Conservation (phyloP, 441 rosid species). For the Corymbia citriodora region DNA sequence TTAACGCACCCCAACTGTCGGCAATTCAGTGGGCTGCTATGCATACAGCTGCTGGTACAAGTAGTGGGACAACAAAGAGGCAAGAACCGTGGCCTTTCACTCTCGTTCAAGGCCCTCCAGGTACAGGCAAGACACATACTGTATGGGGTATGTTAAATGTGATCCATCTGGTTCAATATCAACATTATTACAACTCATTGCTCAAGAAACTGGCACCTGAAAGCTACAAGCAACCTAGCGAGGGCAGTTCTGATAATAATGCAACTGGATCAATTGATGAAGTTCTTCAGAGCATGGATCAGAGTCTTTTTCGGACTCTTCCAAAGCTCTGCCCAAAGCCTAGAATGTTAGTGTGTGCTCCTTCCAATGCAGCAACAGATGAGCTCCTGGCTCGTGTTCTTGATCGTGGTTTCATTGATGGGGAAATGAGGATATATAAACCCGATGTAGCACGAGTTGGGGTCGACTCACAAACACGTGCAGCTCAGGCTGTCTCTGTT, state of each 20-base stretch:
- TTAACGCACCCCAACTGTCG: constrained; percentile 89
- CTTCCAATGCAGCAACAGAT: constrained; percentile 99
- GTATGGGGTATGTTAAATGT: constrained; percentile 99
- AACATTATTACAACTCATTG: constrained; percentile 93
- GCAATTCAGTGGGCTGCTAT: constrained; percentile 99
- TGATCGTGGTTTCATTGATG: constrained; percentile 97
- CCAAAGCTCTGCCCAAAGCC: constrained; percentile 97
- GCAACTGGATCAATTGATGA: constrained; percentile 91
- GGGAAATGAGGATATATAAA: constrained; percentile 96
- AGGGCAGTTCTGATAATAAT: constrained; percentile 59
- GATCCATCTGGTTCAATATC: constrained; percentile 97
- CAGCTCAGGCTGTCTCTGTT: constrained; percentile 99
- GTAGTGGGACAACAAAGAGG: constrained; percentile 72
- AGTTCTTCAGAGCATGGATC: constrained; percentile 98
- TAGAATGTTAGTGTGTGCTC: constrained; percentile 98
- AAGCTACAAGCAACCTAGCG: constrained; percentile 83
- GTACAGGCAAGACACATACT: constrained; percentile 99
- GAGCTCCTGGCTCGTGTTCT: constrained; percentile 98
- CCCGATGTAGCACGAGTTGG: constrained; percentile 99
- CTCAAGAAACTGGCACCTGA: constrained; percentile 97
- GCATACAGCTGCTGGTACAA: constrained; percentile 99
- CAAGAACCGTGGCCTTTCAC: constrained; percentile 99
- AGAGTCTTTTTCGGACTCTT: constrained; percentile 85
- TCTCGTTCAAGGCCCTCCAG: constrained; percentile 99
- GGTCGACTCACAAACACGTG: constrained; percentile 94